Base-by-base conservation (phyloP, 2,329 filamentous ascomycete species). In the Alternaria sp. region DNA sequence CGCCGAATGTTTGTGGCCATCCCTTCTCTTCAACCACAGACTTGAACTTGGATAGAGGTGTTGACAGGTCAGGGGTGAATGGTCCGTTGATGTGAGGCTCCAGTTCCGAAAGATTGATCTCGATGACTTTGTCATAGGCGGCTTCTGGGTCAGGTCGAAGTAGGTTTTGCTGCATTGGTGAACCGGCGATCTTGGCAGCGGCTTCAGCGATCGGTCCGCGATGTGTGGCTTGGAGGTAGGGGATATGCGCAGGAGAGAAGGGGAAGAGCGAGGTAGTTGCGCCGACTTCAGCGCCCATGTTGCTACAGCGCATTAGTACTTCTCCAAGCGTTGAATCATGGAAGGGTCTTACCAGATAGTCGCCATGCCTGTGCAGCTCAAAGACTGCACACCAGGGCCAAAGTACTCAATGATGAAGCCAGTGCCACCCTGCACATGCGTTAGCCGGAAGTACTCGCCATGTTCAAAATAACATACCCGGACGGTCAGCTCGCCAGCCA, bases 21-120 rank as follows among this genome's bases (percentile, higher is more conserved):
- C 91, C 84, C 80, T 97, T 93, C 72, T 91, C 87, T 81, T 91
- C 87, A 21, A 97, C 93, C 2, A 91, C 90, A 62, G 92, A 87
- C 77, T 94, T 93, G 84, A 99, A 99, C 76, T 90, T 87, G 53
- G 94, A 97, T 58, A 99, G 84, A 5, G 96, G 95, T 0, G 94
- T 97, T 4, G 95, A 96, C 69, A 99, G 86, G 79, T 99, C 96
- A 2, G 96, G 96, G 0, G 96, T 99, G 81, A 97, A 97, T 43
- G 96, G 96, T 1, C 96, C 96, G 82, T 98, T 99, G 83, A 99
- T 93, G 79, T 97, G 92, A 15, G 96, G 96, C 82, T 99, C 96
- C 21, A 98, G 89, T 66, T 89, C 88, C 4, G 92, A 95, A 37
- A 99, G 87, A 83, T 99, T 88, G 78, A 99, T 97, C 60, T 91